A percentile compares a stretch with the other conserved stretches of the same genome.
phyloP scores from a whole-genome alignment of 2,329 filamentous ascomycete genomes.

The Claviceps sp. region DNA sequence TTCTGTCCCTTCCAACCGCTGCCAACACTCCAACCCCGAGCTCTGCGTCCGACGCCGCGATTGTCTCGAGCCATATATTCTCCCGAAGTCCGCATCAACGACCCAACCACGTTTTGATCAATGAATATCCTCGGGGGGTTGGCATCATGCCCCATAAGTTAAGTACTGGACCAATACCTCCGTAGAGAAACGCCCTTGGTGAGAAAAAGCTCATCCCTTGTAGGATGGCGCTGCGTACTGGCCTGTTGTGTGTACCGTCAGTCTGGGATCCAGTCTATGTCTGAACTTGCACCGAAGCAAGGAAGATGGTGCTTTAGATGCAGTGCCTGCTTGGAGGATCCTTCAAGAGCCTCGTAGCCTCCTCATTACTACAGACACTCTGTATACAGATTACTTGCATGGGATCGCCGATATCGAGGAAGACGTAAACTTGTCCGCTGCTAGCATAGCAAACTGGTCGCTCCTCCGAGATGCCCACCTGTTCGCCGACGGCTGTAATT shows the following conservation, averaged over 20 bases:
- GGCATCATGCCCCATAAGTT: slow-evolving; percentile 94
- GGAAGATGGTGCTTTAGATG: slow-evolving; percentile 43
- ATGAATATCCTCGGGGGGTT: slow-evolving; percentile 76
- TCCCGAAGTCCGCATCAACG: slow-evolving; percentile 53
- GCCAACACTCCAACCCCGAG: slow-evolving; percentile 2
- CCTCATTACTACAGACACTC: slow-evolving; percentile 53
- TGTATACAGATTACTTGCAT: slow-evolving; percentile 62
- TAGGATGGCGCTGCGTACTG: slow-evolving; percentile 74
- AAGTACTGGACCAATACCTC: slow-evolving; percentile 15
- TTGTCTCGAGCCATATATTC: slow-evolving; percentile 31
- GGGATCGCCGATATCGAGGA: slow-evolving; percentile 54
- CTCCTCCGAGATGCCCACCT: slow-evolving; percentile 39
- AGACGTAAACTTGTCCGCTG: slow-evolving; percentile 49
- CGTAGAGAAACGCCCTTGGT: slow-evolving; percentile 1
- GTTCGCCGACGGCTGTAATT: slow-evolving; percentile 38
- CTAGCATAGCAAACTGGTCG: slow-evolving; percentile 59
- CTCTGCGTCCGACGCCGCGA: background rate
- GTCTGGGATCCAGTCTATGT: slow-evolving; percentile 63
- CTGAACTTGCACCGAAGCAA: slow-evolving; percentile 61
- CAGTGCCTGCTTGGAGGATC: slow-evolving; percentile 41
- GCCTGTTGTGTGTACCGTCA: slow-evolving; percentile 81
- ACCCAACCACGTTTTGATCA: slow-evolving; percentile 87
- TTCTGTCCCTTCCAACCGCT: slow-evolving; percentile 35
- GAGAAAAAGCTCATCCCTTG: slow-evolving; percentile 19
- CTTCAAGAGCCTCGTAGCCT: slow-evolving; percentile 76